Evolutionary conservation across 805 yeast genomes (phyloP).

Genomic region (Barnettozyma wickerhamii): DNA sequence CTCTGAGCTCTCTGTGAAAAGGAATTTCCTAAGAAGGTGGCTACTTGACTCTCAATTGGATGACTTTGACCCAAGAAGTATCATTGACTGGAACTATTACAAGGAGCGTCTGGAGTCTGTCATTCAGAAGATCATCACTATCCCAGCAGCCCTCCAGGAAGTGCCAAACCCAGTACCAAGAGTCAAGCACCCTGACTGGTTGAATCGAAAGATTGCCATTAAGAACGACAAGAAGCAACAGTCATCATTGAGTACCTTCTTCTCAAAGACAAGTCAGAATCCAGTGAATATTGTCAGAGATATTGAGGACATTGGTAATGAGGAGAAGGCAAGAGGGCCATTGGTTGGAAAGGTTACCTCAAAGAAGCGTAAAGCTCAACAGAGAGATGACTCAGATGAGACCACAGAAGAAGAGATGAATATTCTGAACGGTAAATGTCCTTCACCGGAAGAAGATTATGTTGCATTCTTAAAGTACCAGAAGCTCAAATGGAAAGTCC

Average conservation of each 20-base stretch:
- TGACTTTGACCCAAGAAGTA: constrained; percentile 80
- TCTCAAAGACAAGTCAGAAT: constrained; percentile 41
- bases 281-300: constrained; percentile 48
- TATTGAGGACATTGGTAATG: constrained; percentile 67
- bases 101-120: constrained; percentile 88
- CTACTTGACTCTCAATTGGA: constrained; percentile 70
- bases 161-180: constrained; percentile 91
- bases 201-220: constrained; percentile 55
- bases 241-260: constrained; percentile 55
- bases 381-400: constrained; percentile 27
- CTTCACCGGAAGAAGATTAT: constrained; percentile 65
- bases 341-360: constrained; percentile 34
- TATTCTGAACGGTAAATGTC: constrained; percentile 50
- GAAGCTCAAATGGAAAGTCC: constrained; percentile 84
- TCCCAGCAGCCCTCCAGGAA: constrained; percentile 94
- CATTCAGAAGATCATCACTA: constrained; percentile 89
- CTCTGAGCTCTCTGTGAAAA: constrained; percentile 67
- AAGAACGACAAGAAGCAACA: constrained; percentile 72
- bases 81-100: constrained; percentile 93
- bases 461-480: constrained; percentile 66
- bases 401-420: constrained; percentile 48
- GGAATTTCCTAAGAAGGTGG: constrained; percentile 81
- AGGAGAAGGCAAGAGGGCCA: constrained; percentile 22
- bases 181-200: constrained; percentile 93
- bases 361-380: constrained; percentile 30